These are phyloP conservation scores for Phytopythium mirpurense DNA, from an alignment of 352 stramenopile species.

Conservation along the genomic window DNA sequence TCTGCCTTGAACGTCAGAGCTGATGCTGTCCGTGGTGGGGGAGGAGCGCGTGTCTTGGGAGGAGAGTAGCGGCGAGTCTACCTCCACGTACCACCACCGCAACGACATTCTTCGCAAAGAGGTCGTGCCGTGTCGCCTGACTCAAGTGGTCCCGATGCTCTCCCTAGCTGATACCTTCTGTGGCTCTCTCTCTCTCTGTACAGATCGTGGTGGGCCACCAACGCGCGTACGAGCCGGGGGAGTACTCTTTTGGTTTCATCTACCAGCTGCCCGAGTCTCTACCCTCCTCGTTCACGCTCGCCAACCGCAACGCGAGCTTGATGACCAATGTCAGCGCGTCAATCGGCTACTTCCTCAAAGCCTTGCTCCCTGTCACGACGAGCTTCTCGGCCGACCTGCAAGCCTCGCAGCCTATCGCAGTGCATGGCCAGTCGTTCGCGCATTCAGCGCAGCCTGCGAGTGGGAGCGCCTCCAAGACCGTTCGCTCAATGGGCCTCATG, in stretches of 20 bases:
- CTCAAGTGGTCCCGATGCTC: no score
- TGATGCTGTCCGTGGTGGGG: background rate
- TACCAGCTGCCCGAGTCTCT: constrained; percentile 43
- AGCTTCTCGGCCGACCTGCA: constrained; percentile 68
- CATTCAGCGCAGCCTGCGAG: constrained; percentile 17
- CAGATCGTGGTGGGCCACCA: background rate
- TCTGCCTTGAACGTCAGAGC: no score
- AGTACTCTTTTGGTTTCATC: constrained; percentile 70
- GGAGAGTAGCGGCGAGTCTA: background rate
- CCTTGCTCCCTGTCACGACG: constrained; percentile 54
- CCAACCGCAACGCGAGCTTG: constrained; percentile 12
- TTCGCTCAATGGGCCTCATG: constrained; percentile 23
- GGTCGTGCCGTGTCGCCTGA: no score
- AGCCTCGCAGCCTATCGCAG: constrained; percentile 19
- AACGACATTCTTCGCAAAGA: background rate
- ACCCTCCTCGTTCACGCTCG: constrained; percentile 39
- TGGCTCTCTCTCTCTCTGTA: no score
- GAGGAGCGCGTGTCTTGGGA: background rate
- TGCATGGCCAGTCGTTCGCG: constrained; percentile 18
- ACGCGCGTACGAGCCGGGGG: constrained; percentile 1
- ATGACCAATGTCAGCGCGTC: constrained; percentile 48
- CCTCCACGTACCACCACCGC: background rate
- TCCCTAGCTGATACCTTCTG: no score
- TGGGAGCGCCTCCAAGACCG: constrained; percentile 12
- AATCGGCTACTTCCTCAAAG: constrained; percentile 64